phyloP scores from a whole-genome alignment of 345 rosid genomes.

The Populus alba region DNA sequence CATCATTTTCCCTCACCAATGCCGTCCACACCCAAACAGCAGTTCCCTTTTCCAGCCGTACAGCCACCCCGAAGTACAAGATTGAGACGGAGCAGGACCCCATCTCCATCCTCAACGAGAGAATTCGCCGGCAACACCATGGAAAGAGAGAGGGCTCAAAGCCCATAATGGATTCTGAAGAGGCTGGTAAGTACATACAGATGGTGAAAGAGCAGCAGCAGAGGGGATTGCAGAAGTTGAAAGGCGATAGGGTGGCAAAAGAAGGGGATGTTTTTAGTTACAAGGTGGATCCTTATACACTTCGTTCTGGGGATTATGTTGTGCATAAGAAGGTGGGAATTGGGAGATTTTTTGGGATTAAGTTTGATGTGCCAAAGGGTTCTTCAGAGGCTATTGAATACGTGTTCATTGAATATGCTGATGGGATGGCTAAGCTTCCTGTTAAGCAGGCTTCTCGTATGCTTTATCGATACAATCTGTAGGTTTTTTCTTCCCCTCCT shows the following conservation, averaged over 20 bases:
- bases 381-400: slow-evolving; percentile 68
- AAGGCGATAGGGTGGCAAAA: slow-evolving; percentile 47
- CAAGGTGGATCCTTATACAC: slow-evolving; percentile 80
- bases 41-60: slow-evolving; percentile 27
- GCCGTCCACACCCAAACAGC: slow-evolving; percentile 42
- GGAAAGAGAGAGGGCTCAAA: slow-evolving; percentile 52
- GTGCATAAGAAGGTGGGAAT: slow-evolving; percentile 94
- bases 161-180: slow-evolving; percentile 68
- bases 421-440: slow-evolving; percentile 97
- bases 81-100: slow-evolving; percentile 44
- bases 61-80: slow-evolving; percentile 37
- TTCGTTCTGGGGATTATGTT: slow-evolving; percentile 78
- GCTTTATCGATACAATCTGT: slow-evolving; percentile 92
- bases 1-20: slow-evolving; percentile 30
- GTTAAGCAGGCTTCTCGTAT: slow-evolving; percentile 80
- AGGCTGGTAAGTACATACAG: slow-evolving; percentile 79
- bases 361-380: slow-evolving; percentile 60
- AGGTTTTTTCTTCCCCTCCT: slow-evolving; percentile 21
- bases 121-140: slow-evolving; percentile 59
- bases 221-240: slow-evolving; percentile 82
- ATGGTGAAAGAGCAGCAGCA: slow-evolving; percentile 85
- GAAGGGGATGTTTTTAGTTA: slow-evolving; percentile 53
- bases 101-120: slow-evolving; percentile 71
- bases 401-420: slow-evolving; percentile 85
- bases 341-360: slow-evolving; percentile 87